These are phyloP conservation scores for Amauroascus niger DNA, from an alignment of 2,329 filamentous ascomycete species.

Conservation along the genomic window DNA sequence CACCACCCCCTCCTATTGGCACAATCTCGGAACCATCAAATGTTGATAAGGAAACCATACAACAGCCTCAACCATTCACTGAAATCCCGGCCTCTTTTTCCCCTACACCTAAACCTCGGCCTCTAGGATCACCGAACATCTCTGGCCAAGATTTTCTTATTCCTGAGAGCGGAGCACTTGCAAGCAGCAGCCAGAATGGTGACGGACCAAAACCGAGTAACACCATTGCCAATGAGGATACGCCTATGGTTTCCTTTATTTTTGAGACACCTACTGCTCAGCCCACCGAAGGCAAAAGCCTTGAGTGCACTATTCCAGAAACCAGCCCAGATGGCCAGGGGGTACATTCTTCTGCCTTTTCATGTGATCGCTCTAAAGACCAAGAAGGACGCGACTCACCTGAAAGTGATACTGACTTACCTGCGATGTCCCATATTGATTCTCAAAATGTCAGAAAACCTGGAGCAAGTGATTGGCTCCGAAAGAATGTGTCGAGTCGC, in stretches of 20 bases:
- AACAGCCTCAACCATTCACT: neutral
- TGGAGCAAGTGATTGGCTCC: neutral
- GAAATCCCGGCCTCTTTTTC: neutral
- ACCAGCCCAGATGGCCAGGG: constrained; percentile 24
- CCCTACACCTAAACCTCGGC: neutral
- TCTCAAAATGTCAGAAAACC: neutral
- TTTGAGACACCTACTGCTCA: constrained; percentile 32
- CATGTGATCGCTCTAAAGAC: neutral
- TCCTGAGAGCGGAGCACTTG: neutral
- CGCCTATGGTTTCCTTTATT: constrained; percentile 34
- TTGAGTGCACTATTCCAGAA: constrained; percentile 27
- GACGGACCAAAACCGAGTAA: neutral
- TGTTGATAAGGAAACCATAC: neutral
- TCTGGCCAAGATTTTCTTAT: neutral
- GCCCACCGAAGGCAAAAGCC: constrained; percentile 14
- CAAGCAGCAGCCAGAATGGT: neutral
- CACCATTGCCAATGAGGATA: constrained; percentile 21
- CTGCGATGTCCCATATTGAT: neutral
- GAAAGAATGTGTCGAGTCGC: constrained; percentile 8
- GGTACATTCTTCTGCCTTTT: neutral
- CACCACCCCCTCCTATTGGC: neutral
- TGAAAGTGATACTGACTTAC: constrained; percentile 7
- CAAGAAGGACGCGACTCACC: neutral
- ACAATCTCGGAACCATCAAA: neutral
- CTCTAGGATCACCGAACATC: neutral